Base-by-base conservation (phyloP, 1,284 basidiomycete species). In the Lentinula novae-zelandiae region DNA sequence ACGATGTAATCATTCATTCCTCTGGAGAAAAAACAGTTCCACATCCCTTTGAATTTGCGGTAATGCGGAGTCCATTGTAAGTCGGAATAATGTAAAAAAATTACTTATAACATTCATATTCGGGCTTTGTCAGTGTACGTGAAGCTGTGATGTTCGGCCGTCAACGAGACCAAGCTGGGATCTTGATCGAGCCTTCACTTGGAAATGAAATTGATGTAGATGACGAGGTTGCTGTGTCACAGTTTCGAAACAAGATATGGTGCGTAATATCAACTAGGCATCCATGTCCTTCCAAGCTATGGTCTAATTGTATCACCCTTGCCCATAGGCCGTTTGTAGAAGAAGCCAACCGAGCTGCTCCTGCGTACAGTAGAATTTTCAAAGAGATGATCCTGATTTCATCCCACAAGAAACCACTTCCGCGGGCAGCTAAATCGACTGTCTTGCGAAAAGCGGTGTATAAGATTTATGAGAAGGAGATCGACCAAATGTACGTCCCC, bases 1-100 rank as follows among this genome's bases (percentile, higher is more conserved):
- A 78, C 63, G 77, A 78, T 60, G 72, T 77, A 1, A 71, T 78
- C 33, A 69, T 76, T 5, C 77, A 77, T 59, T 69, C 72, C 3
- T 74, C 73, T 22, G 76, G 74, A 3, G 74, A 78, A 61, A 77
- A 78, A 60, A 76, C 75, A 0, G 73, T 77, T 8, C 77, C 76
- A 1, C 67, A 60, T 0, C 75, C 74, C 0, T 72, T 77, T 65
- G 76, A 77, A 60, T 67, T 68, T 31, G 67, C 76, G 20, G 63
- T 78, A 6, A 63, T 65, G 48, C 72, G 69, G 53, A 72, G 67
- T 54, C 71, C 72, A 5, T 54, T 67, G 75, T 75, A 40, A 59
- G 70, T 53, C 53, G 62, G 70, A 78, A 46, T 60, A n/a, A 15
- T 52, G 20, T n/a, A 33, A 13, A 44, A 53, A 40, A 59, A 38